phyloP scores from a whole-genome alignment of 169 alveolate species.

The Plasmodium billcollinsi region DNA sequence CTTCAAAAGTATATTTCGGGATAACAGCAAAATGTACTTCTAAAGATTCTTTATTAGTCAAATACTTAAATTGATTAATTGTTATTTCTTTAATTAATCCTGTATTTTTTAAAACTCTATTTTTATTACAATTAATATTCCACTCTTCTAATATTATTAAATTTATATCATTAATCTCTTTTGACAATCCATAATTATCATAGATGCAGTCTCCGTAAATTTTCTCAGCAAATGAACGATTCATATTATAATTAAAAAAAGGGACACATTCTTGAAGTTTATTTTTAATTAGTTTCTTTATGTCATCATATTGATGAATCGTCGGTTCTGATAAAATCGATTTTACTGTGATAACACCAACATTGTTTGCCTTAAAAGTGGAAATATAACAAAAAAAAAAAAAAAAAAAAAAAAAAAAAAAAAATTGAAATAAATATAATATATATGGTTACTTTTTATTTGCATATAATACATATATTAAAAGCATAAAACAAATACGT shows the following conservation, averaged over 20 bases:
- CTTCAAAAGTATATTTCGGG: conserved; percentile 63
- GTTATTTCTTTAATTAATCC: conserved; percentile 62
- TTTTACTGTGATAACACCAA: conserved; percentile 46
- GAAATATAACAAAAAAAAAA: background rate
- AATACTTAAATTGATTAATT: conserved; percentile 62
- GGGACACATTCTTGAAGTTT: conserved; percentile 54
- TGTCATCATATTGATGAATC: conserved; percentile 78
- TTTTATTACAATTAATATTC: conserved; percentile 77
- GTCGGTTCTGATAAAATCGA: conserved; percentile 57
- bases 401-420: background rate
- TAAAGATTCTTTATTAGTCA: conserved; percentile 76
- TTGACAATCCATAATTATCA: conserved; percentile 80
- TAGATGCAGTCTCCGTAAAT: conserved; percentile 86
- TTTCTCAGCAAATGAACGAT: conserved; percentile 83
- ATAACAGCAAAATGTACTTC: conserved; percentile 71
- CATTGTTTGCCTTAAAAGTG: conserved; percentile 29
- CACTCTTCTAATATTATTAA: conserved; percentile 71
- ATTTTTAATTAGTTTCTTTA: conserved; percentile 73
- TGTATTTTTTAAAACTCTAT: conserved; percentile 37
- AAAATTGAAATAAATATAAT: background rate
- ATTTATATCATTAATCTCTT: conserved; percentile 75
- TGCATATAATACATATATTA: conserved; percentile 23
- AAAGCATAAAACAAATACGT: background rate
- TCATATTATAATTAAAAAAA: conserved; percentile 70
- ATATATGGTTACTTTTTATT: too few relatives aligned